Conservation (phyloP, 805 yeast species). For the Candida dendrica region DNA sequence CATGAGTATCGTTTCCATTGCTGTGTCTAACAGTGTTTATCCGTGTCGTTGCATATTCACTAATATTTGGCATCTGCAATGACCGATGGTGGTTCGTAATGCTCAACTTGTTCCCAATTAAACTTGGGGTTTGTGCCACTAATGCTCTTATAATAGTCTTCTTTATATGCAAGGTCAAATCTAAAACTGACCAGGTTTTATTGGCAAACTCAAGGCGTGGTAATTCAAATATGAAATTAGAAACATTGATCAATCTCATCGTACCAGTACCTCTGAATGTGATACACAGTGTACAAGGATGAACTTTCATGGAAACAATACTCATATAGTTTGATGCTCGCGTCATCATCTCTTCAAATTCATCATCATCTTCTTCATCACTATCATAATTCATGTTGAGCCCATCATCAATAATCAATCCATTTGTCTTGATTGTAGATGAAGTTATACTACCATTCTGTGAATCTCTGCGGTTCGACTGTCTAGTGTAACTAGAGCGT, state of each 20-base stretch:
- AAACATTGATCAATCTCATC: slow-evolving; percentile 66
- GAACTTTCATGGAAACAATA: slow-evolving; percentile 49
- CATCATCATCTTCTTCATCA: slow-evolving; percentile 17
- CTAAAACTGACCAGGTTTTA: slow-evolving; percentile 67
- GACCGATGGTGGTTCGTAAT: slow-evolving; percentile 21
- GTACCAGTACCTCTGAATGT: slow-evolving; percentile 75
- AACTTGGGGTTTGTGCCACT: slow-evolving; percentile 63
- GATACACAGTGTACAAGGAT: slow-evolving; percentile 48
- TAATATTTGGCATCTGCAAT: slow-evolving; percentile 11
- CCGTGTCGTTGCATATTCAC: slow-evolving; percentile 17
- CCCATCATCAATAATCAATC: not conserved
- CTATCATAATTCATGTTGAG: not conserved
- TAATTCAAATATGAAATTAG: slow-evolving; percentile 57
- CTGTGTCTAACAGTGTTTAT: slow-evolving; percentile 14
- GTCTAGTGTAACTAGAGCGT: too few relatives aligned
- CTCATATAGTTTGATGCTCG: slow-evolving; percentile 71
- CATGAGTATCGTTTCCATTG: not conserved
- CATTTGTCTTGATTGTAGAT: not conserved
- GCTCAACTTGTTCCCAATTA: slow-evolving; percentile 68
- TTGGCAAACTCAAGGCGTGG: slow-evolving; percentile 55
- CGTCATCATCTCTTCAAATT: slow-evolving; percentile 57
- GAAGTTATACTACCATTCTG: not conserved
- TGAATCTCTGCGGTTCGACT: not conserved
- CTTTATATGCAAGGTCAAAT: slow-evolving; percentile 54
- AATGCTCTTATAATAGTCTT: slow-evolving; percentile 54